Evolutionary conservation across 2,329 filamentous ascomycete genomes (phyloP).

Genomic region (Venturiaceae sp.): DNA sequence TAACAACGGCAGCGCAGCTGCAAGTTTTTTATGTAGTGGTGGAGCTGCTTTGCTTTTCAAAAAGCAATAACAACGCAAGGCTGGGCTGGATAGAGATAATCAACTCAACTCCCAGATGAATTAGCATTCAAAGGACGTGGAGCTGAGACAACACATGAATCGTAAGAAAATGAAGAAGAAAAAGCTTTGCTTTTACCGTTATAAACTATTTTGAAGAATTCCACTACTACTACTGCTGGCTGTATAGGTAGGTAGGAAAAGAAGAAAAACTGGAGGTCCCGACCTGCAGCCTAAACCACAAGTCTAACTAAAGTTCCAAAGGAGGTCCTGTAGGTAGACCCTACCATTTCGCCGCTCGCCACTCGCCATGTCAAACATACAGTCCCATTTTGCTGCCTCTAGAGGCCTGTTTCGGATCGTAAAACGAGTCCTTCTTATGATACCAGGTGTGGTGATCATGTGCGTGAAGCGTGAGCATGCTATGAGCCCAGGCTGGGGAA

Average conservation of each 20-base stretch:
- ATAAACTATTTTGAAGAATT: neutral
- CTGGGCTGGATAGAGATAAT: no score
- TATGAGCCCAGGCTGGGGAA: constrained; percentile 45
- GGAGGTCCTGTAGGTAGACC: neutral
- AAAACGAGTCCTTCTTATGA: neutral
- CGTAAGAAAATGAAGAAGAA: neutral
- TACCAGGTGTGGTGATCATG: neutral
- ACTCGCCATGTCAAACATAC: neutral
- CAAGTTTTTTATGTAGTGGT: no score
- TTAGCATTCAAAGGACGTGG: no score
- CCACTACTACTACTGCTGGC: neutral
- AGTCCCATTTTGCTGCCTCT: neutral
- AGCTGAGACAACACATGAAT: no score
- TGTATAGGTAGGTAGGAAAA: neutral
- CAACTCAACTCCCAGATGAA: no score
- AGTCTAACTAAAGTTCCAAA: neutral
- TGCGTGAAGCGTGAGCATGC: constrained; percentile 1
- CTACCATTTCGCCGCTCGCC: neutral
- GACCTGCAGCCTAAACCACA: no score
- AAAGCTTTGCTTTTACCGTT: neutral
- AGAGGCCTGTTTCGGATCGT: neutral
- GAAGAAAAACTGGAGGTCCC: neutral
- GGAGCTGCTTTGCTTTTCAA: no score
- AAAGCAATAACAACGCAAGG: no score
- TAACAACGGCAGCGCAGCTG: no score